These are phyloP conservation scores for Coemansia interrupta DNA, from an alignment of 192 early-diverging fungal genomes.

Conservation along the genomic window DNA sequence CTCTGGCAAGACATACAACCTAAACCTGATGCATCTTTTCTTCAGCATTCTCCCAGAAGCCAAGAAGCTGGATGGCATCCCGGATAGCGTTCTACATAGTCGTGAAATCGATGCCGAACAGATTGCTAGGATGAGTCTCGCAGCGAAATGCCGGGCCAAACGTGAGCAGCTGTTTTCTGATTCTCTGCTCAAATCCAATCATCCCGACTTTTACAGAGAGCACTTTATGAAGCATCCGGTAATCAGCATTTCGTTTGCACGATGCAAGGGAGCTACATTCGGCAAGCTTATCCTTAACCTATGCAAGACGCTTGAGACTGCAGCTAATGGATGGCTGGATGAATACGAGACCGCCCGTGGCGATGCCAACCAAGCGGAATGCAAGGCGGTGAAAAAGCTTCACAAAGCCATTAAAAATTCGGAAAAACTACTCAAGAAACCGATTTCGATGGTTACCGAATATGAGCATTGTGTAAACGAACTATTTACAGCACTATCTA, in stretches of 20 bases:
- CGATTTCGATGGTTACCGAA: too few relatives aligned
- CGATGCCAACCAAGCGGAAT: neutral
- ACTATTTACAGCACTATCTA: conserved; percentile 17
- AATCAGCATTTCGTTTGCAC: conserved; percentile 19
- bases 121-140: conserved; percentile 11
- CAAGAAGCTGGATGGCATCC: conserved; percentile 2
- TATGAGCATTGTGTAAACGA: neutral
- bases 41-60: conserved; percentile 27
- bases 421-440: too few relatives aligned
- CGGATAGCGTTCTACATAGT: conserved; percentile 11
- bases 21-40: conserved; percentile 40
- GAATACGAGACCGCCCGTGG: neutral
- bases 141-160: conserved; percentile 26
- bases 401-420: too few relatives aligned
- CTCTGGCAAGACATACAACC: conserved; percentile 47
- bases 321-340: neutral
- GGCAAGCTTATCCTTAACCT: conserved; percentile 14
- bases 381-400: too few relatives aligned
- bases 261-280: conserved; percentile 14
- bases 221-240: conserved; percentile 47
- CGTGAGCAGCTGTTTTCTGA: conserved; percentile 29
- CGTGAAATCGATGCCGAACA: neutral
- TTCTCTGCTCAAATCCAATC: conserved; percentile 22
- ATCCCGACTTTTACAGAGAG: conserved; percentile 23
- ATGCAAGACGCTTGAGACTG: conserved; percentile 2